Conservation (phyloP, 1,284 basidiomycete species). For the Leccinum solheimii region DNA sequence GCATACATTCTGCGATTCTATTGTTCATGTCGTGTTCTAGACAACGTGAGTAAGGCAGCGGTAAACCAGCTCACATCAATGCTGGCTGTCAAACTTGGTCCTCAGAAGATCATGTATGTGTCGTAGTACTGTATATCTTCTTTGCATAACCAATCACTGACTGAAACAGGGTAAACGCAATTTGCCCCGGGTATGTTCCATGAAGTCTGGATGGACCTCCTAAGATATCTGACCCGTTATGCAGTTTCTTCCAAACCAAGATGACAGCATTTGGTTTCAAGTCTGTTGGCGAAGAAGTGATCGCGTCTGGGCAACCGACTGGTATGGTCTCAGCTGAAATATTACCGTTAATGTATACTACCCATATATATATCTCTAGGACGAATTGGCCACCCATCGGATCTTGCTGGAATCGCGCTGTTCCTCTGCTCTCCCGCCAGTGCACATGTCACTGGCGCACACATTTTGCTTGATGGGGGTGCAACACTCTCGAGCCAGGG, state of each 20-base stretch:
- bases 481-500: conserved; percentile 24
- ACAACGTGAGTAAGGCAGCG: conserved; percentile 79
- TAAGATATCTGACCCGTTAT: conserved; percentile 1
- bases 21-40: conserved; percentile 37
- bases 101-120: conserved; percentile 62
- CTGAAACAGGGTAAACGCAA: conserved; percentile 76
- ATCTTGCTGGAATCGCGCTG: conserved; percentile 74
- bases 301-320: conserved; percentile 58
- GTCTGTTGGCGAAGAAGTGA: conserved; percentile 52
- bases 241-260: conserved; percentile 78
- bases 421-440: conserved; percentile 74
- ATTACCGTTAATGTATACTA: background rate
- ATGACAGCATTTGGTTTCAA: conserved; percentile 84
- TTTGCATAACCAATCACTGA: background rate
- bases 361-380: conserved; percentile 39
- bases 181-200: conserved; percentile 64
- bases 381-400: conserved; percentile 65
- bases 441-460: conserved; percentile 72
- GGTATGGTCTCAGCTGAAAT: conserved; percentile 40
- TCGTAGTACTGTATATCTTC: background rate
- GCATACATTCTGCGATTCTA: background rate
- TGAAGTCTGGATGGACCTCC: background rate
- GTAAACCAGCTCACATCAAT: conserved; percentile 81
- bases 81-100: conserved; percentile 69
- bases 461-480: conserved; percentile 71